Percentiles rank a stretch among this genome's conserved stretches.
phyloP scores from a whole-genome alignment of 1,139 yeast species.

The Magnusiomyces clavatus region DNA sequence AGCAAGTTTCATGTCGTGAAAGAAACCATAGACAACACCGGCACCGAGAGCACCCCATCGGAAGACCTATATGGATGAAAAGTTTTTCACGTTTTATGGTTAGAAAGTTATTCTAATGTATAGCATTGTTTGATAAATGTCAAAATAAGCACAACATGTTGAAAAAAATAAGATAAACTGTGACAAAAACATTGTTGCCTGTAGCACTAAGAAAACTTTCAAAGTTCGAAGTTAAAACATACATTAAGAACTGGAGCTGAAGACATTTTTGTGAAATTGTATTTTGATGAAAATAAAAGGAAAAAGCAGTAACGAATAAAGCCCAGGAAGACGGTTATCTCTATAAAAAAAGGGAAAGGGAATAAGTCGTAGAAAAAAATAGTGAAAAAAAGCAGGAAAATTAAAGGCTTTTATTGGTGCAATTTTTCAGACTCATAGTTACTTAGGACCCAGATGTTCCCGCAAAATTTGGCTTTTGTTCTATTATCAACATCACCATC shows the following conservation, averaged over 20 bases:
- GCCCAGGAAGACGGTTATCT: not conserved
- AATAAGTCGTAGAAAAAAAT: not conserved
- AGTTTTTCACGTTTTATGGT: not conserved
- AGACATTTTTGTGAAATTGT: conserved; percentile 12
- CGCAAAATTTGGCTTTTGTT: no score
- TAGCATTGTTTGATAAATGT: not conserved
- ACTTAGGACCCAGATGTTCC: no score
- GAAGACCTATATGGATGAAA: conserved; percentile 46
- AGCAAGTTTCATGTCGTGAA: conserved; percentile 69
- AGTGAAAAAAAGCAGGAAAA: not conserved
- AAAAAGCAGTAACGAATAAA: no score
- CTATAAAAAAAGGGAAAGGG: not conserved
- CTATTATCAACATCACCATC: no score
- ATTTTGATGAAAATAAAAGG: not conserved
- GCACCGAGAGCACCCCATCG: conserved; percentile 91
- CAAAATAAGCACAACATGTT: not conserved
- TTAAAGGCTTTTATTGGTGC: no score
- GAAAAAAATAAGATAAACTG: not conserved
- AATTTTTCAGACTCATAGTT: no score
- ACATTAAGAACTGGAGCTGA: conserved; percentile 26
- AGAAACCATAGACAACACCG: conserved; percentile 85
- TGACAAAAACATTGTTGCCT: not conserved
- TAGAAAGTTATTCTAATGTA: not conserved
- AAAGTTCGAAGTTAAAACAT: conserved; percentile 10
- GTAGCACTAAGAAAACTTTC: not conserved